Evolutionary conservation across 2,329 filamentous ascomycete species (phyloP).

Genomic region (Septoria linicola): DNA sequence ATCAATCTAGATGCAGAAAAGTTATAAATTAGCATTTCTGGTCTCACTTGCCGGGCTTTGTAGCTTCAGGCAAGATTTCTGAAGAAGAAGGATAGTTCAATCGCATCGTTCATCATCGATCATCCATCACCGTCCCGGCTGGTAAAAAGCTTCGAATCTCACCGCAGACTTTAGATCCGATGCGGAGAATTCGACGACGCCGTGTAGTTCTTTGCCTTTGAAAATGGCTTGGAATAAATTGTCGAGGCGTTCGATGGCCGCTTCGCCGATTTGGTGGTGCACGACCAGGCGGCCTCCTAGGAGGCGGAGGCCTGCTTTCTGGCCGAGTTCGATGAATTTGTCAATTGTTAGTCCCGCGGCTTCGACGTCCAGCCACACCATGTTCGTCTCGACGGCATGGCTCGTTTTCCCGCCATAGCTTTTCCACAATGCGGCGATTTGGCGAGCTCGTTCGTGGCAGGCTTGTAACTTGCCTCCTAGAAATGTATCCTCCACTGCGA

Average conservation of each 20-base stretch:
- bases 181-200: slow-evolving; percentile 23
- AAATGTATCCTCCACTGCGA: slow-evolving; percentile 79
- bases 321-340: slow-evolving; percentile 55
- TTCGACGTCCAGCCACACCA: slow-evolving; percentile 79
- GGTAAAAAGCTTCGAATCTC: slow-evolving; percentile 16
- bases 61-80: no score
- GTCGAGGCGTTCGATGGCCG: slow-evolving; percentile 59
- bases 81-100: no score
- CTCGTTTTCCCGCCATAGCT: slow-evolving; percentile 65
- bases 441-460: slow-evolving; percentile 63
- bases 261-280: slow-evolving; percentile 71
- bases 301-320: slow-evolving; percentile 58
- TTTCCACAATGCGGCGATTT: slow-evolving; percentile 66
- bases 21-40: slow-evolving; percentile 6
- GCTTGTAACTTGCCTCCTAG: slow-evolving; percentile 61
- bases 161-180: slow-evolving; percentile 15
- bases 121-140: slow-evolving; percentile 10
- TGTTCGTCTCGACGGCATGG: slow-evolving; percentile 81
- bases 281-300: slow-evolving; percentile 62
- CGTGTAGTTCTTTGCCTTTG: slow-evolving; percentile 31
- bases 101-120: no score
- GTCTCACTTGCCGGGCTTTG: no score
- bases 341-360: slow-evolving; percentile 55
- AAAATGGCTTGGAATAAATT: slow-evolving; percentile 52
- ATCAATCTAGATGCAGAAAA: slow-evolving; percentile 7